Evolutionary conservation across 805 yeast species (phyloP).

Genomic region (Starmerella tilneyi): DNA sequence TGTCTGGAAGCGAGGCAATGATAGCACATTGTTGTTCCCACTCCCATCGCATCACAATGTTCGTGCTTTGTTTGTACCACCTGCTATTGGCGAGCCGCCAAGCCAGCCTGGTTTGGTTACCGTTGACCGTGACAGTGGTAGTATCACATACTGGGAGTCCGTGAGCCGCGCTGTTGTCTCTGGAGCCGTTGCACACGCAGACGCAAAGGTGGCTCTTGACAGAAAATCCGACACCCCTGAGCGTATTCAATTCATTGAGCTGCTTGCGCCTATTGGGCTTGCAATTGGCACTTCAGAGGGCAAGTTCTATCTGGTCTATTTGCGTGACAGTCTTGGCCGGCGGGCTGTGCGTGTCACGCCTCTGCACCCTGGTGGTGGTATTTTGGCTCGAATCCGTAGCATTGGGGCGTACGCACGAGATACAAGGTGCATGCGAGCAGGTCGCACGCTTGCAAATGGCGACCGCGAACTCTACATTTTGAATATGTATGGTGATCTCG

Average conservation of each 20-base stretch:
- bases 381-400: slow-evolving; percentile 10
- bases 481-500: slow-evolving; percentile 39
- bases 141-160: slow-evolving; percentile 59
- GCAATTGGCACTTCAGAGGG: slow-evolving; percentile 61
- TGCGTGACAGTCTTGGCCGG: slow-evolving; percentile 61
- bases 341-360: slow-evolving; percentile 31
- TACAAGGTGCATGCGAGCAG: slow-evolving; percentile 50
- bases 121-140: slow-evolving; percentile 50
- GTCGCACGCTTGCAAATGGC: slow-evolving; percentile 42
- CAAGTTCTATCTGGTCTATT: slow-evolving; percentile 48
- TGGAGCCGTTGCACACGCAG: slow-evolving; percentile 7
- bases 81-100: slow-evolving; percentile 39
- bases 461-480: slow-evolving; percentile 36
- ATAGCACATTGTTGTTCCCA: slow-evolving; percentile 13
- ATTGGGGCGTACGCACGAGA: slow-evolving; percentile 29
- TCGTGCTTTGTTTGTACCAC: slow-evolving; percentile 48
- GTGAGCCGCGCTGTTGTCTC: slow-evolving; percentile 60
- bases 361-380: slow-evolving; percentile 21
- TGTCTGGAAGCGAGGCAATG: slow-evolving; percentile 13
- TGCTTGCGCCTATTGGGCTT: slow-evolving; percentile 66
- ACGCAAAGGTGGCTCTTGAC: slow-evolving; percentile 36
- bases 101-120: slow-evolving; percentile 61
- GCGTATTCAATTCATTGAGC: slow-evolving; percentile 43
- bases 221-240: neutral
- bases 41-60: slow-evolving; percentile 25